A percentile compares a stretch with the other conserved stretches of the same genome.
Conservation (phyloP, 2,329 filamentous ascomycete species). For the Teratosphaeria pseudoeucalypti region DNA sequence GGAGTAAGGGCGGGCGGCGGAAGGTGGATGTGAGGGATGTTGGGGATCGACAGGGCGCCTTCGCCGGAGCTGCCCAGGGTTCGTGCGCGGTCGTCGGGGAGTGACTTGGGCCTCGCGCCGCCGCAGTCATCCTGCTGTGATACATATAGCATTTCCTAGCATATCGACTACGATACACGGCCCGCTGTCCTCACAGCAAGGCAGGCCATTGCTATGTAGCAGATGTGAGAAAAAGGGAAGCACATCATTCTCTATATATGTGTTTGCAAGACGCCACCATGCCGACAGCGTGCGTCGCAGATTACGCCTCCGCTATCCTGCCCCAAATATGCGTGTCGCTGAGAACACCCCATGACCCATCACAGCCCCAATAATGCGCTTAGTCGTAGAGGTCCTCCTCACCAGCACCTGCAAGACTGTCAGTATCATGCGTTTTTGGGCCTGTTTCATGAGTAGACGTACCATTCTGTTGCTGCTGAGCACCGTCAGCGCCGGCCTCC, state of each 20-base stretch:
- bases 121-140: too few relatives aligned
- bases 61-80: too few relatives aligned
- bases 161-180: not conserved
- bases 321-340: not conserved
- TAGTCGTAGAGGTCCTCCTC: conserved; percentile 98
- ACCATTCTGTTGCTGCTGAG: conserved; percentile 28
- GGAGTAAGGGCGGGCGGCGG: too few relatives aligned
- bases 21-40: too few relatives aligned
- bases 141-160: not conserved
- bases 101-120: too few relatives aligned
- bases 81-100: too few relatives aligned
- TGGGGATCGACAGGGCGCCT: too few relatives aligned
- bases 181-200: not conserved
- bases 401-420: conserved; percentile 62
- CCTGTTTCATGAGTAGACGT: conserved; percentile 6
- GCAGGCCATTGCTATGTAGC: not conserved
- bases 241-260: not conserved
- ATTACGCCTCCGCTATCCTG: not conserved
- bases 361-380: not conserved
- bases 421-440: conserved; percentile 2
- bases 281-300: not conserved
- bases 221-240: not conserved
- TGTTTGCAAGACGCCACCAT: not conserved
- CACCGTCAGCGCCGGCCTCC: conserved; percentile 43
- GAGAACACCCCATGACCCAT: not conserved